phyloP scores from a whole-genome alignment of 2,329 filamentous ascomycete species.

The Purpureocillium takamizusanense region DNA sequence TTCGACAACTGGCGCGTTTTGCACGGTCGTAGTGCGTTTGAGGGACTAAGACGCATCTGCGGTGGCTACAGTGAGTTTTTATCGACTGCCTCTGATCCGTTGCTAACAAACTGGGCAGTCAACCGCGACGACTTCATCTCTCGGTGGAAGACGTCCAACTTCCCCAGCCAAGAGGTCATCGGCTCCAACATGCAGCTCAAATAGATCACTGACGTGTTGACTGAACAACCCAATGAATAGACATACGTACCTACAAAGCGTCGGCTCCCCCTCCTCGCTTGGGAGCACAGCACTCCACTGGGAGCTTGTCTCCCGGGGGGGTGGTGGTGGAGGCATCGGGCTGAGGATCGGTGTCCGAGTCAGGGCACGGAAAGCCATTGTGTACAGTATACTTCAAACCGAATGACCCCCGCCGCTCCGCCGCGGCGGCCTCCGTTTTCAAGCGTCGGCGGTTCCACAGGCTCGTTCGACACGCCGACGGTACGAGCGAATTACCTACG shows the following conservation, averaged over 20 bases:
- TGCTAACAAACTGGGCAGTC: slow-evolving; percentile 35
- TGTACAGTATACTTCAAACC: no score
- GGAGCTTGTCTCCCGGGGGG: no score
- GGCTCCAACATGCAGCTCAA: slow-evolving; percentile 21
- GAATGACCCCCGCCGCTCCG: no score
- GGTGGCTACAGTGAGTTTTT: slow-evolving; percentile 72
- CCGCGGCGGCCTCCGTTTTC: no score
- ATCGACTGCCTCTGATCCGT: background rate
- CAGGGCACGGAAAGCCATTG: no score
- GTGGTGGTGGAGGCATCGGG: no score
- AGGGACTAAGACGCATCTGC: slow-evolving; percentile 77
- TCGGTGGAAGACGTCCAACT: slow-evolving; percentile 64
- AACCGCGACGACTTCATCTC: slow-evolving; percentile 76
- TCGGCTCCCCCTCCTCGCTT: no score
- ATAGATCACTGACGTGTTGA: no score
- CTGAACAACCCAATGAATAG: no score
- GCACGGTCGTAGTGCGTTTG: slow-evolving; percentile 78
- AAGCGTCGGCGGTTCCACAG: background rate
- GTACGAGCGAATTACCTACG: background rate
- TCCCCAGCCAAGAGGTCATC: slow-evolving; percentile 35
- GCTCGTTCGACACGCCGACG: background rate
- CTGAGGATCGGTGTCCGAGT: no score
- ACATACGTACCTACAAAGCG: no score
- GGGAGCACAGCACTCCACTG: no score
- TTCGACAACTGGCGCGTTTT: slow-evolving; percentile 96